phyloP scores from a whole-genome alignment of 2,329 filamentous ascomycete species.

The Arthrinium phaeospermum region DNA sequence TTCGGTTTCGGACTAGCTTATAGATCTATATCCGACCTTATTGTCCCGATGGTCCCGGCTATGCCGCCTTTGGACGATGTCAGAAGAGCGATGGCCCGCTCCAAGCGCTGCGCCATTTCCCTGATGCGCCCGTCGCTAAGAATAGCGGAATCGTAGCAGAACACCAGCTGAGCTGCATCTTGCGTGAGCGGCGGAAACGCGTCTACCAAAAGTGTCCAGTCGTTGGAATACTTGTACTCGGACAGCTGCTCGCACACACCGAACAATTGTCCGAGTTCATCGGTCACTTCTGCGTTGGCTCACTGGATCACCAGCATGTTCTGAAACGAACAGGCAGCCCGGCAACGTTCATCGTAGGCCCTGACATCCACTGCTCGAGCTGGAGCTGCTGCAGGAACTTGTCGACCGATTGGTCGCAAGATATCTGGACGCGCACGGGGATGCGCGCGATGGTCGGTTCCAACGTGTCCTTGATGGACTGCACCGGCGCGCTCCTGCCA shows the following conservation, averaged over 20 bases:
- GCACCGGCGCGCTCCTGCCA: slow-evolving; percentile 37
- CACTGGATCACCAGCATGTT: background rate
- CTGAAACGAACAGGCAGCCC: background rate
- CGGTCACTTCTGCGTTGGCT: background rate
- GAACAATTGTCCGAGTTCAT: background rate
- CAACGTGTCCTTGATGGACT: slow-evolving; percentile 26
- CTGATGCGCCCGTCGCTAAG: background rate
- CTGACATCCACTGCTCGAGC: background rate
- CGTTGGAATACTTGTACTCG: background rate
- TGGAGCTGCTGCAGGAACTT: background rate
- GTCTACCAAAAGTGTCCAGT: background rate
- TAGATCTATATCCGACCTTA: slow-evolving; percentile 7
- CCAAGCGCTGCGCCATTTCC: slow-evolving; percentile 8
- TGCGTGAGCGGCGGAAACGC: background rate
- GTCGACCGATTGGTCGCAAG: background rate
- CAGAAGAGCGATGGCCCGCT: background rate
- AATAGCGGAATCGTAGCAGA: background rate
- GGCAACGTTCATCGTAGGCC: background rate
- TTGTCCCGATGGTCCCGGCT: background rate
- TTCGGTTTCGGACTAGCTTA: background rate
- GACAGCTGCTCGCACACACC: background rate
- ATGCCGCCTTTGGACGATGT: slow-evolving; percentile 6
- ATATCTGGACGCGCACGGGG: slow-evolving; percentile 41
- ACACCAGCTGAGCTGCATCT: background rate
- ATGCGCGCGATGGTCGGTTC: slow-evolving; percentile 47